Evolutionary conservation across 352 stramenopile species (phyloP).

Genomic region (Aphanomyces astaci): DNA sequence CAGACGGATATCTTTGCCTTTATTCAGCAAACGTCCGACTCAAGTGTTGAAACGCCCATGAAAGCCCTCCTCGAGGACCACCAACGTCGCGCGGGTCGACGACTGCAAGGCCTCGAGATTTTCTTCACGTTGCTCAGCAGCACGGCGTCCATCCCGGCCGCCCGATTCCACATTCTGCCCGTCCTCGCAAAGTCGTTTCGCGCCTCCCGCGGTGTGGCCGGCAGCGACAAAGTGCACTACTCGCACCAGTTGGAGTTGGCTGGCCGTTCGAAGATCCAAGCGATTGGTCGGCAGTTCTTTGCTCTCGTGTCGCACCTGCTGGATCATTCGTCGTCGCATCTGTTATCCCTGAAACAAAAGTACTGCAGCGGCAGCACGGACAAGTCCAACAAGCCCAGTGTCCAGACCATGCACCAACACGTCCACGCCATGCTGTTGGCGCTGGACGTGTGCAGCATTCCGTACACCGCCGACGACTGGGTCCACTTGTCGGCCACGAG

Average conservation of each 20-base stretch:
- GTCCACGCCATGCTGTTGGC: conserved; percentile 67
- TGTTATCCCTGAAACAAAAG: conserved; percentile 7
- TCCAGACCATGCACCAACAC: conserved; percentile 35
- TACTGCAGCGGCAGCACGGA: conserved; percentile 1
- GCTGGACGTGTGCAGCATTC: conserved; percentile 72
- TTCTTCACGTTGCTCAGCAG: conserved; percentile 49
- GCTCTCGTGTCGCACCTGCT: conserved; percentile 49
- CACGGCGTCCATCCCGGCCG: conserved; percentile 47
- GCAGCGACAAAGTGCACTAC: conserved; percentile 60
- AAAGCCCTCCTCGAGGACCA: conserved; percentile 43
- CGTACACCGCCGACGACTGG: conserved; percentile 59
- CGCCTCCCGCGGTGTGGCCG: not conserved
- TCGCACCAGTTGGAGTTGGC: conserved; percentile 63
- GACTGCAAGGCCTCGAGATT: conserved; percentile 56
- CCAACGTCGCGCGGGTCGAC: conserved; percentile 36
- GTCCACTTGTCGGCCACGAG: conserved; percentile 45
- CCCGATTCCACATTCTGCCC: conserved; percentile 63
- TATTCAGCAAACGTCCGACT: conserved; percentile 42
- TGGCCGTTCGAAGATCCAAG: conserved; percentile 33
- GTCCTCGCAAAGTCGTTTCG: conserved; percentile 60
- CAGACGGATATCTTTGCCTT: conserved; percentile 78
- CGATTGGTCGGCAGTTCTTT: conserved; percentile 62
- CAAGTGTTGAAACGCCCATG: conserved; percentile 39
- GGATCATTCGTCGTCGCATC: conserved; percentile 26
- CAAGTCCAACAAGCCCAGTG: conserved; percentile 22